Conservation (phyloP, 345 rosid genomes). For the Populus alba region DNA sequence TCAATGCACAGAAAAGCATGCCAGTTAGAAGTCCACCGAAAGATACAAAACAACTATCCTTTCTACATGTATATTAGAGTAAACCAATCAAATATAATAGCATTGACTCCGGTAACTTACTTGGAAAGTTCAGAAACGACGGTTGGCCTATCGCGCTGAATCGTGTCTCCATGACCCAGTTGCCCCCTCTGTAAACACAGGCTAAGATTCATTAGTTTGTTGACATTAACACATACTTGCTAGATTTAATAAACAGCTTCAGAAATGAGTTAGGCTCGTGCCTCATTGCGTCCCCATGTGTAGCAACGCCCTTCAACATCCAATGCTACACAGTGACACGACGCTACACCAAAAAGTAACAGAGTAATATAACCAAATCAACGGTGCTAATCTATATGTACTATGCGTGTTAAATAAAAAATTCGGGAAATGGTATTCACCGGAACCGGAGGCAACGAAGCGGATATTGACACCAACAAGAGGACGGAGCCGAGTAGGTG, state of each 20-base stretch:
- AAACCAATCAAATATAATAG: neutral
- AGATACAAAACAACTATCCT: neutral
- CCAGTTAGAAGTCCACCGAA: neutral
- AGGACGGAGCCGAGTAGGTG: conserved; percentile 91
- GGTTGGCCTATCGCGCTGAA: conserved; percentile 91
- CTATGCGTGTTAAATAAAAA: neutral
- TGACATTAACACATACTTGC: neutral
- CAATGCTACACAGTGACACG: conserved; percentile 96
- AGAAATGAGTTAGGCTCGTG: conserved; percentile 17
- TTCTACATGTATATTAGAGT: neutral
- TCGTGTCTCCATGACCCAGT: conserved; percentile 89
- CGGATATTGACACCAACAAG: conserved; percentile 74
- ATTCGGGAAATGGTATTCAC: conserved; percentile 34
- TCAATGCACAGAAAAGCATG: neutral
- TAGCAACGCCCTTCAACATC: conserved; percentile 94
- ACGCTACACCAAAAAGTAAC: conserved; percentile 40
- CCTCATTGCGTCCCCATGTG: conserved; percentile 99
- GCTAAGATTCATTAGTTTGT: conserved; percentile 15
- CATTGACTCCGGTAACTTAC: conserved; percentile 37
- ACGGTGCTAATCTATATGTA: neutral
- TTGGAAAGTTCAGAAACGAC: conserved; percentile 83
- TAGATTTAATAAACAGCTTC: conserved; percentile 1
- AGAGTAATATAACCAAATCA: conserved; percentile 7
- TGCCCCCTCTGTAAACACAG: conserved; percentile 79
- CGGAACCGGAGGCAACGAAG: conserved; percentile 78